Percentiles rank a stretch among this genome's conserved stretches.
Evolutionary conservation across 495 filamentous ascomycete species (phyloP).

Genomic region (Letharia lupina): DNA sequence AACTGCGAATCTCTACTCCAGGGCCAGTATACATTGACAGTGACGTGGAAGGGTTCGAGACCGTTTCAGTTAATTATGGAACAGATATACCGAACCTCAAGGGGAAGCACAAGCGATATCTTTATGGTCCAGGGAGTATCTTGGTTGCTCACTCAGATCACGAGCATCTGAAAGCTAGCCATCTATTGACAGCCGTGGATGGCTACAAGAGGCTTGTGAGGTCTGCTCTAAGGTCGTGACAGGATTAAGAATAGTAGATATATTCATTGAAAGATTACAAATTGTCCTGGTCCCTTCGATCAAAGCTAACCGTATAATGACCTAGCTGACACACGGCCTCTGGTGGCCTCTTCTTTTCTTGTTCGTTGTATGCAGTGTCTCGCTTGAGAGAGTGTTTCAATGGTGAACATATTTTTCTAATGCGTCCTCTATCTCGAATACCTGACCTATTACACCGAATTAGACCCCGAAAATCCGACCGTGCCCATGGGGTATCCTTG

Average conservation of each 20-base stretch:
- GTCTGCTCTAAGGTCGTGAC: constrained; percentile 9
- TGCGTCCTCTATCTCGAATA: not conserved
- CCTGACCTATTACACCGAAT: not conserved
- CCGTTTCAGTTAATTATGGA: constrained; percentile 77
- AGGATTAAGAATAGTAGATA: not conserved
- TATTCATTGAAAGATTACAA: not conserved
- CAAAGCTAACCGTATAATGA: not conserved
- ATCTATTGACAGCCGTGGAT: constrained; percentile 59
- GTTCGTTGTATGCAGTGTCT: not conserved
- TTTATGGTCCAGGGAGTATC: constrained; percentile 85
- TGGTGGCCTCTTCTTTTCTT: not conserved
- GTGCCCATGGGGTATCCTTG: constrained; percentile 9
- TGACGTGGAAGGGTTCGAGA: constrained; percentile 75
- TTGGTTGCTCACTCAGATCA: constrained; percentile 81
- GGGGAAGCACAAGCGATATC: constrained; percentile 66
- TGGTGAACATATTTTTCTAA: not conserved
- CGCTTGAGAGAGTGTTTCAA: not conserved
- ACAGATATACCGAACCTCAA: constrained; percentile 72
- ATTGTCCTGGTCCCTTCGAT: not conserved
- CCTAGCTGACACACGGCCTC: not conserved
- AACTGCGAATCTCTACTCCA: not conserved
- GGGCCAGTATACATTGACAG: constrained; percentile 65
- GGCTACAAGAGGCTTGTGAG: constrained; percentile 56
- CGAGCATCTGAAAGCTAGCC: constrained; percentile 62
- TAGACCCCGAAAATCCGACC: constrained; percentile 1